A percentile compares a stretch with the other conserved stretches of the same genome.
These are phyloP conservation scores for Plantago ovata DNA, from an alignment of 257 asterid species.

Conservation along the genomic window DNA sequence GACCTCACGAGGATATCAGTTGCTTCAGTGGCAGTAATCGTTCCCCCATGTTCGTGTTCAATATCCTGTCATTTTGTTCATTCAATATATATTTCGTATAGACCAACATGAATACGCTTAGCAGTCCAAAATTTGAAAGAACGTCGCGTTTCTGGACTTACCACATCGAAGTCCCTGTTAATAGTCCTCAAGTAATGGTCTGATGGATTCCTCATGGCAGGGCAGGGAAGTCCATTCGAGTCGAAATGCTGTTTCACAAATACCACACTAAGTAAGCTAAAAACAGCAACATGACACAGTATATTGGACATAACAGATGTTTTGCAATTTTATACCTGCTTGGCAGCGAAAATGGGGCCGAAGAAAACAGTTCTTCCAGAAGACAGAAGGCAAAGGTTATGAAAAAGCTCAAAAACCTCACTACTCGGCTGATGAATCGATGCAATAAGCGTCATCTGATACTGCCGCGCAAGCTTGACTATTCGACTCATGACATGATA, in stretches of 20 bases:
- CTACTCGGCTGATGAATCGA: slow-evolving; percentile 57
- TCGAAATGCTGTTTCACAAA: slow-evolving; percentile 36
- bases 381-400: slow-evolving; percentile 50
- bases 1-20: slow-evolving; percentile 37
- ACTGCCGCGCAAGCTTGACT: slow-evolving; percentile 31
- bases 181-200: slow-evolving; percentile 62
- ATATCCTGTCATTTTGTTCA: slow-evolving; percentile 33
- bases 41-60: slow-evolving; percentile 41
- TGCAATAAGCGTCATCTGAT: slow-evolving; percentile 29
- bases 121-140: neutral
- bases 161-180: slow-evolving; percentile 48
- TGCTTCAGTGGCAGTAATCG: slow-evolving; percentile 29
- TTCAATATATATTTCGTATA: neutral
- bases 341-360: slow-evolving; percentile 39
- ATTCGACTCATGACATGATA: slow-evolving; percentile 46
- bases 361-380: slow-evolving; percentile 41
- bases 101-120: neutral
- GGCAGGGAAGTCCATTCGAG: slow-evolving; percentile 50
- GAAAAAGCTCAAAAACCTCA: slow-evolving; percentile 51
- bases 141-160: slow-evolving; percentile 5
- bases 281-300: too few species aligned
- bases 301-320: too few species aligned
- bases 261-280: neutral
- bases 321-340: slow-evolving; percentile 26
- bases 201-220: slow-evolving; percentile 51